These are phyloP conservation scores for Clathrus columnatus DNA, from an alignment of 768 basidiomycete species.

Conservation along the genomic window DNA sequence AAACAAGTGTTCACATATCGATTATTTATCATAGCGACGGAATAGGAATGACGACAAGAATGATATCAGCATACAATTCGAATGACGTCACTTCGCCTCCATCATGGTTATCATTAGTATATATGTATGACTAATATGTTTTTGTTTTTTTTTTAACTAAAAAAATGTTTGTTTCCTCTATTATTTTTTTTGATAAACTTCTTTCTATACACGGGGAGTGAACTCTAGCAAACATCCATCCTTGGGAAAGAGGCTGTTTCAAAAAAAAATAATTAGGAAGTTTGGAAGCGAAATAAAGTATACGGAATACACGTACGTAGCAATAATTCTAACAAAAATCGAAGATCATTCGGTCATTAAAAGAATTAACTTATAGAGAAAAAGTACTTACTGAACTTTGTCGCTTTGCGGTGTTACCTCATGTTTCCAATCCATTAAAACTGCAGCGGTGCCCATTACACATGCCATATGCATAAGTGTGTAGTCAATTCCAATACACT, in stretches of 20 bases:
- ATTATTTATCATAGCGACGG: not conserved
- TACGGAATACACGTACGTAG: slow-evolving; percentile 41
- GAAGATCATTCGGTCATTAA: not conserved
- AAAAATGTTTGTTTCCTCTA: no score
- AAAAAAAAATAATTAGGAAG: not conserved
- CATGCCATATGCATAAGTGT: slow-evolving; percentile 86
- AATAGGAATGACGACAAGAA: not conserved
- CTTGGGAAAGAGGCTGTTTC: slow-evolving; percentile 81
- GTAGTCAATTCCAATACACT: slow-evolving; percentile 89
- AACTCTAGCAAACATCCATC: slow-evolving; percentile 82
- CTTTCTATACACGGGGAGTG: slow-evolving; percentile 40
- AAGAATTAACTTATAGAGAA: not conserved
- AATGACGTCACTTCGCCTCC: no score
- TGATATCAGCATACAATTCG: slow-evolving; percentile 8
- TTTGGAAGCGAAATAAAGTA: not conserved
- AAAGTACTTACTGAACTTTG: slow-evolving; percentile 63
- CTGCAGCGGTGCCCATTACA: slow-evolving; percentile 73
- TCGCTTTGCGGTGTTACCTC: slow-evolving; percentile 69
- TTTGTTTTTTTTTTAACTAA: not conserved
- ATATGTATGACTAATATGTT: no score
- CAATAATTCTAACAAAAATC: slow-evolving; percentile 60
- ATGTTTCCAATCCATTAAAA: slow-evolving; percentile 82
- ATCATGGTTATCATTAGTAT: no score
- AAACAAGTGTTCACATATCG: not conserved
- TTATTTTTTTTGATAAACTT: not conserved